phyloP scores from a whole-genome alignment of 1,284 basidiomycete species.

The Ceratobasidium papillatum region DNA sequence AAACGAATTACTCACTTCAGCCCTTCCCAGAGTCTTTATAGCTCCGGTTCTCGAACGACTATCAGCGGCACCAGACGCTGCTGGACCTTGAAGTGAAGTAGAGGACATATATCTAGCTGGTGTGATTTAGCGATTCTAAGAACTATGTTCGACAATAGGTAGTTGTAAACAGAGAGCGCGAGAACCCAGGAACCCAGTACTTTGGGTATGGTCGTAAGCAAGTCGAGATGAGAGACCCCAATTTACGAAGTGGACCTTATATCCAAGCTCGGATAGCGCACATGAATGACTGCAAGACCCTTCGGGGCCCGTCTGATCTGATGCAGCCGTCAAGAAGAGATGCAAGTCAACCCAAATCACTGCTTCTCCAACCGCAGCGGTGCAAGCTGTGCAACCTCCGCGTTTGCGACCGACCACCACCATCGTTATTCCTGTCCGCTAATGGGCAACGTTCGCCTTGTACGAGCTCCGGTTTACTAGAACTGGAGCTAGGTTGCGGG shows the following conservation, averaged over 20 bases:
- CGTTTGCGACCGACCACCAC: neutral
- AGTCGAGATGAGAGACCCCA: neutral
- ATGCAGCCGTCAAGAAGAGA: neutral
- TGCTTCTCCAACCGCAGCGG: neutral
- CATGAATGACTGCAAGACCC: neutral
- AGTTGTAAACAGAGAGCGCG: neutral
- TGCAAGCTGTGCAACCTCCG: neutral
- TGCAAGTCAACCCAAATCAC: neutral
- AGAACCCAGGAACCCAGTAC: neutral
- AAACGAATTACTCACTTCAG: constrained; percentile 1
- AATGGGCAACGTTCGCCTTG: too few relatives aligned
- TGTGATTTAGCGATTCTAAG: too few relatives aligned
- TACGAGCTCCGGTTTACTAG: too few relatives aligned
- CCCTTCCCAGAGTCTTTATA: neutral
- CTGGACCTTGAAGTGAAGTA: neutral
- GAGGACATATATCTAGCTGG: neutral
- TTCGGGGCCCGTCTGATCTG: neutral
- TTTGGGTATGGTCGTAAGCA: neutral
- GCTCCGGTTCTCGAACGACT: neutral
- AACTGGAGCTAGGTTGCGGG: too few relatives aligned
- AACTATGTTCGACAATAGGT: neutral
- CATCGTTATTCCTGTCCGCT: neutral
- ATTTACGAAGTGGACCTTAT: neutral
- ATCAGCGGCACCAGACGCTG: neutral
- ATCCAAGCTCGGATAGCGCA: neutral